phyloP scores from a whole-genome alignment of 78 protist genomes.

The Planoprotostelium fungivorum region DNA sequence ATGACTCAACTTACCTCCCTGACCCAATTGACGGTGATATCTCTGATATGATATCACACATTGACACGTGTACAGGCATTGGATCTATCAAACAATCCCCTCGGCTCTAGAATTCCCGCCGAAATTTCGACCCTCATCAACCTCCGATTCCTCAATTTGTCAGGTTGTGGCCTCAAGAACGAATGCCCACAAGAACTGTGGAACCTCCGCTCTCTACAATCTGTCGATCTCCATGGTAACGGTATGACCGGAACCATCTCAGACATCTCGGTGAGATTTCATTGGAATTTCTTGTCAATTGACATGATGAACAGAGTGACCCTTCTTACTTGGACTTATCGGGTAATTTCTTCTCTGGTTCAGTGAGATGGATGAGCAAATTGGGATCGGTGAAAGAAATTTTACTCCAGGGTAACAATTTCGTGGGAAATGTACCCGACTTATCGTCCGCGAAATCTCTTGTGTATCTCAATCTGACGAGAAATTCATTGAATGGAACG shows the following conservation, averaged over 20 bases:
- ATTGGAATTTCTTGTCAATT: not conserved
- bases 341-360: not conserved
- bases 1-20: not conserved
- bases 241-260: not conserved
- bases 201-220: not conserved
- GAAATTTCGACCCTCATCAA: not conserved
- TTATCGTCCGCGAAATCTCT: not conserved
- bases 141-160: not conserved
- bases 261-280: not conserved
- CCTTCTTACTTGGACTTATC: not conserved
- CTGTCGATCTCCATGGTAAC: not conserved
- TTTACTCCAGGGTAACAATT: no score
- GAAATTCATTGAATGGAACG: not conserved
- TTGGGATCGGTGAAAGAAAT: not conserved
- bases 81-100: not conserved
- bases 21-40: not conserved
- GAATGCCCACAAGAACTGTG: not conserved
- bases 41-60: not conserved
- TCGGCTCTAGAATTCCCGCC: not conserved
- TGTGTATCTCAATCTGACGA: not conserved
- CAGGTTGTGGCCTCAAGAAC: not conserved
- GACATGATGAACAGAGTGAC: not conserved
- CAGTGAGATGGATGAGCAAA: not conserved
- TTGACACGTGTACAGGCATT: not conserved
- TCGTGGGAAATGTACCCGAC: not conserved